Conservation (phyloP, 2,329 filamentous ascomycete genomes). For the Colletotrichum lentis region DNA sequence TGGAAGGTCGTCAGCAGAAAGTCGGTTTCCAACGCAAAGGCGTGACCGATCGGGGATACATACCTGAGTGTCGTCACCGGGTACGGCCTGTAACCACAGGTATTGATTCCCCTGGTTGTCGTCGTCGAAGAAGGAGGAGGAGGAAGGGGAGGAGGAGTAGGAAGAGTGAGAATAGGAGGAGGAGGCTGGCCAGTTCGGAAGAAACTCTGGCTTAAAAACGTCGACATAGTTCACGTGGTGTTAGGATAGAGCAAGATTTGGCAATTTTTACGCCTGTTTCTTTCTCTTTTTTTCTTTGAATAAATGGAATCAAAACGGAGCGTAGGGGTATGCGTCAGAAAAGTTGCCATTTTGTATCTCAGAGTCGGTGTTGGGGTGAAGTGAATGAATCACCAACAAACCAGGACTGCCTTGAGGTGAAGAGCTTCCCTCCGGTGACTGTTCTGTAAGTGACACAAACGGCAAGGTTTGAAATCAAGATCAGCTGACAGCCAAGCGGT, state of each 20-base stretch:
- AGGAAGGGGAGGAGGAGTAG: too few species aligned
- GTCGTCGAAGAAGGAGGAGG: too few species aligned
- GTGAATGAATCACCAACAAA: background rate
- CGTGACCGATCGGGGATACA: fast-evolving
- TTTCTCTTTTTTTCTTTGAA: too few species aligned
- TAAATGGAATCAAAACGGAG: too few species aligned
- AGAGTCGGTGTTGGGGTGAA: background rate
- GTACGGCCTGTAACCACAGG: constrained; percentile 13
- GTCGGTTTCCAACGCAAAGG: too few species aligned
- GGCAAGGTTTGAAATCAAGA: too few species aligned
- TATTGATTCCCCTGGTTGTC: background rate
- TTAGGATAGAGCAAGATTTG: too few species aligned
- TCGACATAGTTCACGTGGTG: background rate
- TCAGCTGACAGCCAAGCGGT: too few species aligned
- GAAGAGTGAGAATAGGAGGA: background rate
- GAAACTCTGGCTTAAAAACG: too few species aligned
- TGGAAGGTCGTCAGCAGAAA: background rate
- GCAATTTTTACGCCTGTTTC: too few species aligned
- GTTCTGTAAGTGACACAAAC: too few species aligned
- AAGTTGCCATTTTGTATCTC: background rate
- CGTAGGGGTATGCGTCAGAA: too few species aligned
- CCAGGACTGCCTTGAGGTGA: background rate
- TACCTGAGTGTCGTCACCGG: background rate
- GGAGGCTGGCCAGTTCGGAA: background rate
- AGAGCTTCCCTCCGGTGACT: background rate